Evolutionary conservation across 345 rosid species (phyloP).

Genomic region (Turnera subulata): DNA sequence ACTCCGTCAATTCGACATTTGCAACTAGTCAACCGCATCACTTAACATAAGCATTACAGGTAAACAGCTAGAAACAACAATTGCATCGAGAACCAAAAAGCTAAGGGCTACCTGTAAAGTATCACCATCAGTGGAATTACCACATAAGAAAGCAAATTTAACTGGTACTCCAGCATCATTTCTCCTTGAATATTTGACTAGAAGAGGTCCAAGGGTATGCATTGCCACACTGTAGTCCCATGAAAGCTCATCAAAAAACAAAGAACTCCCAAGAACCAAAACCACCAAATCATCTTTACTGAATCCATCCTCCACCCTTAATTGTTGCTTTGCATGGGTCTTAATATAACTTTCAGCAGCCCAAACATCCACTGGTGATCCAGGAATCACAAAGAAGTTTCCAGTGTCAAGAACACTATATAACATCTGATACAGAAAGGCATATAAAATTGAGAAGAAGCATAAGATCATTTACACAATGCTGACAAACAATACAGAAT

Average conservation of each 20-base stretch:
- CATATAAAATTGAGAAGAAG: constrained; percentile 28
- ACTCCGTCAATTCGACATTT: no score
- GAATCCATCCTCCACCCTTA: constrained; percentile 61
- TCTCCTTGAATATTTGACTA: constrained; percentile 68
- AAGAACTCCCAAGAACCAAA: constrained; percentile 77
- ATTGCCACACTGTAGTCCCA: constrained; percentile 86
- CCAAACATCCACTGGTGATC: constrained; percentile 90
- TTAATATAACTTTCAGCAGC: constrained; percentile 69
- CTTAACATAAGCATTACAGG: not conserved
- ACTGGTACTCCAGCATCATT: constrained; percentile 49
- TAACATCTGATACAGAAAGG: constrained; percentile 66
- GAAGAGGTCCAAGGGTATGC: constrained; percentile 74
- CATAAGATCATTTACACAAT: constrained; percentile 19
- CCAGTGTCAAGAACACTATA: constrained; percentile 90
- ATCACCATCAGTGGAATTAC: constrained; percentile 74
- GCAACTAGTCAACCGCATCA: not conserved
- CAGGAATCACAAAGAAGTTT: constrained; percentile 93
- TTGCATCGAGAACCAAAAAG: constrained; percentile 13
- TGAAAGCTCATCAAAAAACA: constrained; percentile 64
- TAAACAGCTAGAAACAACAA: not conserved
- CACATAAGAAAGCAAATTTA: constrained; percentile 79
- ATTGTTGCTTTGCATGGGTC: constrained; percentile 50
- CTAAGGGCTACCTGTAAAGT: constrained; percentile 62
- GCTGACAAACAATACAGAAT: constrained; percentile 1
- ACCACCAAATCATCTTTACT: constrained; percentile 62